Percentiles rank a stretch among this genome's conserved stretches.
Conservation (phyloP, 2,329 filamentous ascomycete genomes). For the Dendrostoma leiphaemia region DNA sequence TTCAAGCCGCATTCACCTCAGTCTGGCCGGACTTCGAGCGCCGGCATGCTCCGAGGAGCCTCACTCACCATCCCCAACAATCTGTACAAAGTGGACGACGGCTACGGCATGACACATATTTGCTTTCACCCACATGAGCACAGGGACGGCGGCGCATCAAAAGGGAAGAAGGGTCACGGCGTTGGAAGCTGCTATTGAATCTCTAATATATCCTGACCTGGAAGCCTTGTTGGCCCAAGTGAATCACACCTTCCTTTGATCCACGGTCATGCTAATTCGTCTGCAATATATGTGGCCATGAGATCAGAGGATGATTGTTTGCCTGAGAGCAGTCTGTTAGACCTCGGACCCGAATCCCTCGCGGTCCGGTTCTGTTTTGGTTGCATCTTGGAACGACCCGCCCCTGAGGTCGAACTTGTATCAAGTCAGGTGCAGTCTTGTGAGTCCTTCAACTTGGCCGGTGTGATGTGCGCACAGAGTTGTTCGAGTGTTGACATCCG, state of each 20-base stretch:
- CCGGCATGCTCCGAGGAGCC: neutral
- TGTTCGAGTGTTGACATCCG: too few species aligned
- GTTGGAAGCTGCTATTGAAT: slow-evolving; percentile 1
- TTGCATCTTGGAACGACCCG: too few species aligned
- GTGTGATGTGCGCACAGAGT: too few species aligned
- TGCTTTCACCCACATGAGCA: neutral
- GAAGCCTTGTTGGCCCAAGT: neutral
- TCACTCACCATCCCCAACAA: neutral
- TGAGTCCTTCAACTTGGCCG: too few species aligned
- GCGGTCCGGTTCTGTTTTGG: too few species aligned
- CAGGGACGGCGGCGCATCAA: slow-evolving; percentile 7
- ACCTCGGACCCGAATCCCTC: too few species aligned
- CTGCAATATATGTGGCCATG: neutral
- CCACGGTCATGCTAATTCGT: too few species aligned
- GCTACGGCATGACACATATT: neutral
- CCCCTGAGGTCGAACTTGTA: too few species aligned
- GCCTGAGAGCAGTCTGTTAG: too few species aligned
- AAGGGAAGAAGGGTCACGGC: slow-evolving; percentile 5
- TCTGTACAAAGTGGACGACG: slow-evolving; percentile 6
- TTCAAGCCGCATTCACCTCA: neutral
- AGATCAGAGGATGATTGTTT: too few species aligned
- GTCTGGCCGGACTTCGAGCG: neutral
- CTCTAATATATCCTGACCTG: neutral
- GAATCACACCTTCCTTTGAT: neutral
- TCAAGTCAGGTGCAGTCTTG: too few species aligned